Percentiles rank a stretch among this genome's conserved stretches.
Evolutionary conservation across 2,329 filamentous ascomycete genomes (phyloP).

Genomic region (Penicillium occitanis): DNA sequence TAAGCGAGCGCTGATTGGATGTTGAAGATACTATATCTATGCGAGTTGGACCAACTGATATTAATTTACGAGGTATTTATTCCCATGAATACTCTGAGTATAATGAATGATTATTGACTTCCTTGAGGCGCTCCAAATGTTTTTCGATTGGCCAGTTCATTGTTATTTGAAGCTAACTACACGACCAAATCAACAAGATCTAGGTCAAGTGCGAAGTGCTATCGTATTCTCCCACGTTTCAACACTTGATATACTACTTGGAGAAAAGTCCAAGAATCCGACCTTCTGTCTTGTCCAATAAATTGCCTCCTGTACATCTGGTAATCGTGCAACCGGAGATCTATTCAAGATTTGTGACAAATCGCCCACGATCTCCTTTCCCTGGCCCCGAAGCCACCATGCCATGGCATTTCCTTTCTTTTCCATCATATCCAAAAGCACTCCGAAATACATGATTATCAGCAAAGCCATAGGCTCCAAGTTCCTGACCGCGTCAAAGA

Average conservation of each 20-base stretch:
- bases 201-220: not conserved
- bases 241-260: too few relatives aligned
- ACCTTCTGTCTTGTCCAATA: not conserved
- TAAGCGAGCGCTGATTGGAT: constrained; percentile 13
- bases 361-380: not conserved
- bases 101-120: not conserved
- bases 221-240: not conserved
- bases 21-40: not conserved
- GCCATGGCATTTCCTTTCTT: not conserved
- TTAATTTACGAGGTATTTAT: not conserved
- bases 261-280: not conserved
- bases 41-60: not conserved
- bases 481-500: not conserved
- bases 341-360: not conserved
- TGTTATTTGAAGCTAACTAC: not conserved
- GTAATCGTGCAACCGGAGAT: not conserved
- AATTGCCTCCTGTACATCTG: not conserved
- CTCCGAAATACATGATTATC: not conserved
- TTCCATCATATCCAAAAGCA: not conserved
- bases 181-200: not conserved
- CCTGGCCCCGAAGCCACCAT: not conserved
- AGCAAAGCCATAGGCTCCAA: constrained; percentile 11
- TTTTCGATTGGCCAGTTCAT: not conserved
- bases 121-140: not conserved
- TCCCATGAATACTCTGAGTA: too few relatives aligned